Conservation (phyloP, 2,329 filamentous ascomycete genomes). For the Hypoxylon sp. region DNA sequence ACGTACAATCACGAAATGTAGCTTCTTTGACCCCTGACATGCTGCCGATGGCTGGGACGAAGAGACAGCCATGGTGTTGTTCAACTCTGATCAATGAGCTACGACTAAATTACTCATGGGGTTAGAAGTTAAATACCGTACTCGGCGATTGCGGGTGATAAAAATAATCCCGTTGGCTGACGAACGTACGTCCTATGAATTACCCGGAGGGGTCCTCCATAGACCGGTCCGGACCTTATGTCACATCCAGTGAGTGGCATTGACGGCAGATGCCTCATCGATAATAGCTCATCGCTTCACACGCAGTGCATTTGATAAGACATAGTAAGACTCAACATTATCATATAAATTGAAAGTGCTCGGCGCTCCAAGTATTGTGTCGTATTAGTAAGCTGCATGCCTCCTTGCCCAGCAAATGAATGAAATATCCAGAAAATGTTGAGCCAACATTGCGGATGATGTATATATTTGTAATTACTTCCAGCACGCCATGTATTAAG, state of each 20-base stretch:
- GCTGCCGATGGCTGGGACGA: slow-evolving; percentile 14
- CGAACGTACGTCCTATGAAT: slow-evolving; percentile 34
- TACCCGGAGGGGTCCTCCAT: slow-evolving; percentile 37
- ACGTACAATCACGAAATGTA: slow-evolving; percentile 50
- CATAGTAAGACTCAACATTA: slow-evolving; percentile 22
- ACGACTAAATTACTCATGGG: background rate
- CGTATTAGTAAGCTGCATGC: slow-evolving; percentile 22
- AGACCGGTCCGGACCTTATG: slow-evolving; percentile 25
- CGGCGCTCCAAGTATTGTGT: background rate
- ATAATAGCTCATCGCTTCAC: slow-evolving; percentile 9
- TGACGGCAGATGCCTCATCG: slow-evolving; percentile 32
- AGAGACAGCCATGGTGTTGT: slow-evolving; percentile 33
- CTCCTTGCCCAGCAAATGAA: background rate
- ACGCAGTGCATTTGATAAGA: slow-evolving; percentile 22
- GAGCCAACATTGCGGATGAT: background rate
- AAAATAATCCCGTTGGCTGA: slow-evolving; percentile 26
- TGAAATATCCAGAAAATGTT: background rate
- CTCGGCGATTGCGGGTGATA: slow-evolving; percentile 19
- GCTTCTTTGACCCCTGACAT: slow-evolving; percentile 38
- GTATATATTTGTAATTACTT: background rate
- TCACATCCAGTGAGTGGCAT: slow-evolving; percentile 29
- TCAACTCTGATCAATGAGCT: background rate
- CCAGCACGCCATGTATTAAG: too few relatives aligned
- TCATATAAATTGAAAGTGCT: background rate
- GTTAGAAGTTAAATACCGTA: slow-evolving; percentile 7